Percentiles rank a stretch among this genome's conserved stretches.
Evolutionary conservation across 2,329 filamentous ascomycete species (phyloP).

Genomic region (Seiridium cupressi): DNA sequence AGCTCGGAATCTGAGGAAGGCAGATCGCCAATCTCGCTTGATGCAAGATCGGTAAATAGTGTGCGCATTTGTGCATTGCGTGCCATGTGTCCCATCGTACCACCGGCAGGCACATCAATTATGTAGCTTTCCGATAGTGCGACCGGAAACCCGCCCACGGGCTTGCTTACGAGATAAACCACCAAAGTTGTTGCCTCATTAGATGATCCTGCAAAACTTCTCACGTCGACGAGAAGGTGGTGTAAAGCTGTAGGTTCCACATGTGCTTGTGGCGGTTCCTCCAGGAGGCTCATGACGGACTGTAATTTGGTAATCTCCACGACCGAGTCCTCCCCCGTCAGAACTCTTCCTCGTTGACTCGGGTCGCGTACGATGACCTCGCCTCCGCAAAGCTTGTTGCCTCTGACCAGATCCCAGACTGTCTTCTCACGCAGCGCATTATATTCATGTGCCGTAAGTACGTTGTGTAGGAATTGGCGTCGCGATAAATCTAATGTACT

Average conservation of each 20-base stretch:
- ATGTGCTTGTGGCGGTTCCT: conserved; percentile 70
- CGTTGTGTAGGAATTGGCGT: conserved; percentile 89
- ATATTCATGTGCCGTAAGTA: conserved; percentile 85
- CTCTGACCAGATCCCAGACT: conserved; percentile 91
- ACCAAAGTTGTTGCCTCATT: conserved; percentile 74
- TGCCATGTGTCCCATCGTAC: conserved; percentile 64
- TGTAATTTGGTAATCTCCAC: conserved; percentile 89
- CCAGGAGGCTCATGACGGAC: conserved; percentile 91
- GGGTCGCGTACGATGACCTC: conserved; percentile 96
- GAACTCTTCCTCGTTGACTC: conserved; percentile 73
- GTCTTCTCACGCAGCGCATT: conserved; percentile 79
- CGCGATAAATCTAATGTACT: conserved; percentile 80
- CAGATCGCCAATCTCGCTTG: conserved; percentile 66
- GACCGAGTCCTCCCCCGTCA: conserved; percentile 91
- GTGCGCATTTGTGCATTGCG: conserved; percentile 73
- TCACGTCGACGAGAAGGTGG: conserved; percentile 81
- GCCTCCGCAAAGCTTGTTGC: conserved; percentile 90
- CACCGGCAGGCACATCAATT: conserved; percentile 73
- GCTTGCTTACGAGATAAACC: conserved; percentile 74
- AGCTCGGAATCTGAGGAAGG: conserved; percentile 67
- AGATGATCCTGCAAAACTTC: conserved; percentile 74
- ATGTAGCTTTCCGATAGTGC: conserved; percentile 81
- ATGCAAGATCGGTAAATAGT: conserved; percentile 81
- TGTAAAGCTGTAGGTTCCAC: conserved; percentile 72
- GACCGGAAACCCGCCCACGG: conserved; percentile 58